Evolutionary conservation across 306 rosid genomes (phyloP).

Genomic region (Vigna reflexopilosa): DNA sequence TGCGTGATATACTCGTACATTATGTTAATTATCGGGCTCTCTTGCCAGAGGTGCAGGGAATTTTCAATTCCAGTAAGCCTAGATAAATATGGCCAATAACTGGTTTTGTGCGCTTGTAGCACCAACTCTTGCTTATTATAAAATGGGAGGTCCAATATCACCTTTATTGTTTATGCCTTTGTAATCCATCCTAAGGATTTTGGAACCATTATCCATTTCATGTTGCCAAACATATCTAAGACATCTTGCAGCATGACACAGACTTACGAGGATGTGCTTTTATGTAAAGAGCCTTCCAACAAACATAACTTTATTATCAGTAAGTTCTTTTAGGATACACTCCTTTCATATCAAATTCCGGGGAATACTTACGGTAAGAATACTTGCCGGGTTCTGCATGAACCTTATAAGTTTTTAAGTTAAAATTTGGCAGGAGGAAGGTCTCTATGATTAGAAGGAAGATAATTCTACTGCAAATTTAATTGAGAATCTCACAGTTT

Average conservation of each 20-base stretch:
- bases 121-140: no score
- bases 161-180: no score
- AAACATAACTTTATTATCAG: not conserved
- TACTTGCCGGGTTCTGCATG: not conserved
- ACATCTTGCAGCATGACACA: not conserved
- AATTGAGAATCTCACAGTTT: not conserved
- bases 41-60: not conserved
- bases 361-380: not conserved
- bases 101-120: no score
- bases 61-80: no score
- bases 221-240: no score
- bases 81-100: no score
- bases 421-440: not conserved
- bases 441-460: not conserved
- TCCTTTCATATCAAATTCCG: not conserved
- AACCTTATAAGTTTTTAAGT: not conserved
- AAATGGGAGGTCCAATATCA: no score
- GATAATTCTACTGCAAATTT: not conserved
- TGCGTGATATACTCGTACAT: not conserved
- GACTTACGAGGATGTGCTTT: not conserved
- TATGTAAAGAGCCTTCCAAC: not conserved
- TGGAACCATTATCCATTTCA: no score
- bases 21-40: slow-evolving; percentile 6
- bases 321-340: not conserved
- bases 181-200: no score